These are phyloP conservation scores for Sphaerulina vaccinii DNA, from an alignment of 2,329 filamentous ascomycete genomes.

Conservation along the genomic window DNA sequence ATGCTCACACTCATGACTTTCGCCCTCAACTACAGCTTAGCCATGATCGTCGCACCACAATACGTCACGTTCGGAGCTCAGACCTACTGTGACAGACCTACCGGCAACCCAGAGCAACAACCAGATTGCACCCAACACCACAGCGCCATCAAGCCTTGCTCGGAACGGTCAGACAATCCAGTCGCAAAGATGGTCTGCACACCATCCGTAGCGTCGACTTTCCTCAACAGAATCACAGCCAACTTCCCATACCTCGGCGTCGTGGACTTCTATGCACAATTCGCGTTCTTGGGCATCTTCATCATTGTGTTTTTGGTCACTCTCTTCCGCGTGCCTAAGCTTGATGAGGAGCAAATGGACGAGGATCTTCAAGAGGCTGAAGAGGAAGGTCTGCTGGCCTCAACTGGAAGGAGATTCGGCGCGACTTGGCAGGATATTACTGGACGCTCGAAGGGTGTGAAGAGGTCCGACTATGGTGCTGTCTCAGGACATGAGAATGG, in stretches of 20 bases:
- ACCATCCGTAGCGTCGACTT: conserved; percentile 84
- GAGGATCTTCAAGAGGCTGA: conserved; percentile 89
- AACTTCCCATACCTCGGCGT: conserved; percentile 95
- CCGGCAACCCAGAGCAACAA: conserved; percentile 60
- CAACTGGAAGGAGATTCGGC: conserved; percentile 75
- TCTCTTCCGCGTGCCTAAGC: conserved; percentile 74
- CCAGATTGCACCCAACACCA: conserved; percentile 73
- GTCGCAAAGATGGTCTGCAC: conserved; percentile 81
- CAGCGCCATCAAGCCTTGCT: conserved; percentile 76
- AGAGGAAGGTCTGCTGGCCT: conserved; percentile 86
- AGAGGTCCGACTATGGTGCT: conserved; percentile 18
- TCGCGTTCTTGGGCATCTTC: conserved; percentile 80
- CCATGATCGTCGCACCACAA: conserved; percentile 92
- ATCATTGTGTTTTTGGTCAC: conserved; percentile 76
- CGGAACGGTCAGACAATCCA: conserved; percentile 69
- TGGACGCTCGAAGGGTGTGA: conserved; percentile 50
- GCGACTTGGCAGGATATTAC: conserved; percentile 89
- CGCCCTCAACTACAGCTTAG: conserved; percentile 87
- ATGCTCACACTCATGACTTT: conserved; percentile 86
- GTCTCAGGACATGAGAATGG: conserved; percentile 1
- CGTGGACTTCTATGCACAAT: conserved; percentile 95
- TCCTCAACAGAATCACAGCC: conserved; percentile 86
- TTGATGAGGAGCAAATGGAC: conserved; percentile 76
- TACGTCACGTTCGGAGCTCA: conserved; percentile 94
- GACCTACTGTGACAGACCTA: conserved; percentile 79